phyloP scores from a whole-genome alignment of 2,329 filamentous ascomycete genomes.

The Lomentospora prolificans region DNA sequence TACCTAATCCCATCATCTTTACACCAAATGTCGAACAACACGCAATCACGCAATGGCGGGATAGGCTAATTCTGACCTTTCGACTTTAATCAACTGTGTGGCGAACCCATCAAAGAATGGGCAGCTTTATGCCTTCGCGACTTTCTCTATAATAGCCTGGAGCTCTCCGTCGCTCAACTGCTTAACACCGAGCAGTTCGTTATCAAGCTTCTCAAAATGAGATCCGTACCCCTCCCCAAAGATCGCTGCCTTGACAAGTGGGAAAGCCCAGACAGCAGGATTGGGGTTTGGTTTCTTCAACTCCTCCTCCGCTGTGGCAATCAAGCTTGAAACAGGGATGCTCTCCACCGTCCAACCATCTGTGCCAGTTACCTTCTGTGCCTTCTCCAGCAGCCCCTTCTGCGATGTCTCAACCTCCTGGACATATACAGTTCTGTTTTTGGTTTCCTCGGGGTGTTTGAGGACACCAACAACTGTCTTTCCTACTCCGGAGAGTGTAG shows the following conservation, averaged over 20 bases:
- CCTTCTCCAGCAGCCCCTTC: conserved; percentile 30
- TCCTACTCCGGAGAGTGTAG: conserved; percentile 35
- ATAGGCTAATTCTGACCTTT: no score
- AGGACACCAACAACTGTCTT: conserved; percentile 39
- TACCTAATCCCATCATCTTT: no score
- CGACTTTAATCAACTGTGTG: no score
- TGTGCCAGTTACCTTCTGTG: conserved; percentile 37
- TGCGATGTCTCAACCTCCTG: conserved; percentile 34
- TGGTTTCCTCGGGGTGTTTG: conserved; percentile 38
- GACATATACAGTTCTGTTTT: conserved; percentile 39
- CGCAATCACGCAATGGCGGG: no score
- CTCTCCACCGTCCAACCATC: conserved; percentile 17
- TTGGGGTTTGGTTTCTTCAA: not conserved
- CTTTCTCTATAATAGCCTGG: not conserved
- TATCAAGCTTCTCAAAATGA: conserved; percentile 27
- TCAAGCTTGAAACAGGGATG: not conserved
- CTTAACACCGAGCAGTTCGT: conserved; percentile 34
- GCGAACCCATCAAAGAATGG: no score
- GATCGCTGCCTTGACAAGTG: conserved; percentile 13
- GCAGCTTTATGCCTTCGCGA: not conserved
- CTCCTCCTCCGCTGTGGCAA: not conserved
- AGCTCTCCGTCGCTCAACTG: conserved; percentile 29
- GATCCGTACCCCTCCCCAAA: conserved; percentile 22
- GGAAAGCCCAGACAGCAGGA: not conserved
- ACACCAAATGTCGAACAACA: no score